Base-by-base conservation (phyloP, 2,329 filamentous ascomycete genomes). In the Pyrenophora graminea region DNA sequence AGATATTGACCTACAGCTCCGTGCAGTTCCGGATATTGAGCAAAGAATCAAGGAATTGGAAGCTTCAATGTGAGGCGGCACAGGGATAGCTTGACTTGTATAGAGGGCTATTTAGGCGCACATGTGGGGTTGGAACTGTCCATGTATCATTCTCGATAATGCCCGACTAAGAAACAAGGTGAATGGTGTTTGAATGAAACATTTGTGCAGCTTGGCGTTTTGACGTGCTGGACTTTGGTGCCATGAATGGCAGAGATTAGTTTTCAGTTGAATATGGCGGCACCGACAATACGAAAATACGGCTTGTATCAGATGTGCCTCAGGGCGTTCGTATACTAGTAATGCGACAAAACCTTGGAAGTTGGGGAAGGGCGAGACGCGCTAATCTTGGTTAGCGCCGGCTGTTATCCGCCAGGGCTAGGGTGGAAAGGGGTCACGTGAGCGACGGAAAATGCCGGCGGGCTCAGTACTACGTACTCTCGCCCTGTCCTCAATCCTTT, bases 1-100 rank as follows among this genome's bases (percentile, higher is more conserved):
- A 70, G 93, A 97, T 60, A 80, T 97, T 37, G 93, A 97, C 53
- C 79, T 96, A 42, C 83, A 90, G 71, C 76, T 99, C 44, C 81
- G 94, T 53, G 87, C 91, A 57, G 89, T 97, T 7, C 91, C 91
- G 0, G 93, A 96, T 67, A 82, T 96, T 59, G 88, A 97, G 80
- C 86, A 87, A 71, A 82, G 94, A 48, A 86, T 97, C 69, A 85
- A 81, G 13, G 93, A 97, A 76, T 76, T 97, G 73, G 89, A 64
- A 17, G 67, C 68, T 44, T 53, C 53, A 18, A 51, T 32, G 33
- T 27, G 39, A 48, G 25, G 23, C 9, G 9, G 6, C 12, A 25
- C 8, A 2, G 41, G 38, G 30, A 45, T 42, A 31, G 32, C 17
- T 19, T 12, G 31, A 34, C 17, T n/a, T 23, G 19, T 10, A 30